Evolutionary conservation across 176 grass and related monocot genomes (phyloP).

Genomic region (Bothriochloa decipiens): DNA sequence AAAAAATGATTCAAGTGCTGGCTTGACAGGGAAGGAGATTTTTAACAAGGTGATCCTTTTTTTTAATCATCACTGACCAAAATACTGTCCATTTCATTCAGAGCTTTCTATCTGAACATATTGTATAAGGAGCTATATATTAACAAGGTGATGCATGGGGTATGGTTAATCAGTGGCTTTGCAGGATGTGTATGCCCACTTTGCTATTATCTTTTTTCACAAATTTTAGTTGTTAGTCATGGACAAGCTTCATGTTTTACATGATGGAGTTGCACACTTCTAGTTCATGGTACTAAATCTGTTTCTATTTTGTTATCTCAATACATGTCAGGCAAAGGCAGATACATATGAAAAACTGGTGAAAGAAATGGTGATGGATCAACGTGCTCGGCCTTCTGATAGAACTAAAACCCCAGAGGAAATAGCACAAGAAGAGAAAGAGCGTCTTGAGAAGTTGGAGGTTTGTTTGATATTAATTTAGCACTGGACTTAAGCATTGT

Average conservation of each 20-base stretch:
- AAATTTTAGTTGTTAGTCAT: constrained; percentile 2
- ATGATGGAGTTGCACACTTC: constrained; percentile 6
- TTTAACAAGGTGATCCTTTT: constrained; percentile 53
- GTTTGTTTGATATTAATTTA: constrained; percentile 33
- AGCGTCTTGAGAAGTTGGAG: constrained; percentile 84
- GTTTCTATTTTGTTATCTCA: constrained; percentile 23
- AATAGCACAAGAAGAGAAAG: constrained; percentile 92
- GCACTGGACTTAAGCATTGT: background rate
- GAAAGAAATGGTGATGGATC: constrained; percentile 88
- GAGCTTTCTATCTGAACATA: constrained; percentile 18
- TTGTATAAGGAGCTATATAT: background rate
- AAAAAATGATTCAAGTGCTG: constrained; percentile 51
- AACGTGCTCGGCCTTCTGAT: constrained; percentile 79
- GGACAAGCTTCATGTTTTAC: constrained; percentile 6
- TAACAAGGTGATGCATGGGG: background rate
- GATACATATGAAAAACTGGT: constrained; percentile 90
- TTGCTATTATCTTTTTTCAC: background rate
- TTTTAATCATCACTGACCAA: background rate
- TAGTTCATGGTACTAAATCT: constrained; percentile 26
- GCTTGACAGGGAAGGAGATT: constrained; percentile 51
- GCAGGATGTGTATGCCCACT: background rate
- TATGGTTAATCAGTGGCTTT: background rate
- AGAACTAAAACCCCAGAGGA: constrained; percentile 93
- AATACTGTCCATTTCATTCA: constrained; percentile 17
- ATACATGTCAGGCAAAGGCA: constrained; percentile 52